Percentiles rank a stretch among this genome's conserved stretches.
Evolutionary conservation across 1,284 basidiomycete genomes (phyloP).

Genomic region (Schizophyllum commune): DNA sequence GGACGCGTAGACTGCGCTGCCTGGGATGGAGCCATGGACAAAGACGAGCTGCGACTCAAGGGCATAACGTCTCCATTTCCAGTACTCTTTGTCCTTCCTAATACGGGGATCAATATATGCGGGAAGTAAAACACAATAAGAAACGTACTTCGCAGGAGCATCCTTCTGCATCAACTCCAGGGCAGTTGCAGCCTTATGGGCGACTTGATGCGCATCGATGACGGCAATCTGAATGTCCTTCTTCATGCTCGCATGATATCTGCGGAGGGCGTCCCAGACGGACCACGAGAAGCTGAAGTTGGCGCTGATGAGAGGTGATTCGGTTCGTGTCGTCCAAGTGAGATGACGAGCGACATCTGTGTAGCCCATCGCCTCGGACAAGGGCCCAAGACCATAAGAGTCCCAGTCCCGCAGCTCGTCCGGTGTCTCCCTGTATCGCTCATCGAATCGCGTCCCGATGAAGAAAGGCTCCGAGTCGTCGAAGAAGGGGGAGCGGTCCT

Average conservation of each 20-base stretch:
- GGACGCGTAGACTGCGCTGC: slow-evolving; percentile 56
- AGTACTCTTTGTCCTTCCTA: slow-evolving; percentile 41
- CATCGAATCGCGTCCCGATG: slow-evolving; percentile 54
- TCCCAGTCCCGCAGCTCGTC: slow-evolving; percentile 21
- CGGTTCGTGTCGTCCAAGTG: slow-evolving; percentile 65
- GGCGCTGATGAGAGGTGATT: slow-evolving; percentile 62
- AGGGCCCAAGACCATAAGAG: neutral
- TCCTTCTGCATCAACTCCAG: slow-evolving; percentile 50
- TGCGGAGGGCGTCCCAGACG: slow-evolving; percentile 70
- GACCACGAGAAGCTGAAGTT: slow-evolving; percentile 76
- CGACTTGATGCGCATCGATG: slow-evolving; percentile 57
- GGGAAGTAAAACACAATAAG: neutral
- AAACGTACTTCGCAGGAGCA: slow-evolving; percentile 44
- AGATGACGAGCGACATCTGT: slow-evolving; percentile 58
- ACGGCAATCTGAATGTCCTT: slow-evolving; percentile 69
- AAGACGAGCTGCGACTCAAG: slow-evolving; percentile 69
- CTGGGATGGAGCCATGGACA: slow-evolving; percentile 58
- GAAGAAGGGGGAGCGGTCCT: slow-evolving; percentile 41
- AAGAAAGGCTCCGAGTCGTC: slow-evolving; percentile 54
- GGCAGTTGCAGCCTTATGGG: slow-evolving; percentile 52
- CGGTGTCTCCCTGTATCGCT: slow-evolving; percentile 34
- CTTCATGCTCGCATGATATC: slow-evolving; percentile 60
- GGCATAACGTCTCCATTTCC: slow-evolving; percentile 69
- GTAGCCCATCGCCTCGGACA: slow-evolving; percentile 35
- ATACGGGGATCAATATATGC: slow-evolving; percentile 5